A percentile compares a stretch with the other conserved stretches of the same genome.
phyloP scores from a whole-genome alignment of 139 green algal genomes.

The Penium margaritaceum region DNA sequence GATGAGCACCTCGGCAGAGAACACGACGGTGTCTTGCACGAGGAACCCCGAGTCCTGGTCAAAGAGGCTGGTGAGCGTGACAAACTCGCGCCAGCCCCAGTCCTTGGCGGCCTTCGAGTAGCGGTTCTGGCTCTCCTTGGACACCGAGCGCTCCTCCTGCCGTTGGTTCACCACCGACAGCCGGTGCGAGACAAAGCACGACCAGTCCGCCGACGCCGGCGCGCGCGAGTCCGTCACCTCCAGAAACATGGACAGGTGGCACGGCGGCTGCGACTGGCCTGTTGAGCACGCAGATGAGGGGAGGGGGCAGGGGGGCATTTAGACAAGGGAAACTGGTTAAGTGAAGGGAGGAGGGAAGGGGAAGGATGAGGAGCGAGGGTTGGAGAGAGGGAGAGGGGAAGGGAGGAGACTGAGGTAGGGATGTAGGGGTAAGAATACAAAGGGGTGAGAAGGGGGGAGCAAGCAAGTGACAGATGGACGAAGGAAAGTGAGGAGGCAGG shows the following conservation, averaged over 20 bases:
- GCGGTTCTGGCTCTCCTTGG: slow-evolving; percentile 65
- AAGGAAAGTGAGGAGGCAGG: not conserved
- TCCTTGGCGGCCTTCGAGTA: slow-evolving; percentile 63
- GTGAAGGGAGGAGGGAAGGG: not conserved
- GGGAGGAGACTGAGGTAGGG: not conserved
- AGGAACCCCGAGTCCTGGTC: slow-evolving; percentile 62
- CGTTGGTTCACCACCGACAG: slow-evolving; percentile 64
- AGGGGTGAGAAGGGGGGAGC: not conserved
- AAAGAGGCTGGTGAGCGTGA: slow-evolving; percentile 63
- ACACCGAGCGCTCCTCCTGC: slow-evolving; percentile 46
- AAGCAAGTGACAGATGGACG: not conserved
- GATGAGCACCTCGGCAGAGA: slow-evolving; percentile 62
- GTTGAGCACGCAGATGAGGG: not conserved
- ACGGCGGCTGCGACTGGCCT: slow-evolving; percentile 58
- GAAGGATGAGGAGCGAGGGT: not conserved
- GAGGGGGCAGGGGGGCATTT: not conserved
- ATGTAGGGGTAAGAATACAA: not conserved
- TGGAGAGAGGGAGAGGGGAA: not conserved
- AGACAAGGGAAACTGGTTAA: not conserved
- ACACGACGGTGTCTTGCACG: slow-evolving; percentile 57
- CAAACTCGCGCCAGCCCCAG: slow-evolving; percentile 70
- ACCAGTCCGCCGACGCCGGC: slow-evolving; percentile 51
- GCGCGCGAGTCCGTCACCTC: slow-evolving; percentile 58
- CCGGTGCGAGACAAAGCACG: slow-evolving; percentile 63
- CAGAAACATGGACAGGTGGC: slow-evolving; percentile 66